Base-by-base conservation (phyloP, 2,329 filamentous ascomycete genomes). In the Cryoendolithus antarcticus region DNA sequence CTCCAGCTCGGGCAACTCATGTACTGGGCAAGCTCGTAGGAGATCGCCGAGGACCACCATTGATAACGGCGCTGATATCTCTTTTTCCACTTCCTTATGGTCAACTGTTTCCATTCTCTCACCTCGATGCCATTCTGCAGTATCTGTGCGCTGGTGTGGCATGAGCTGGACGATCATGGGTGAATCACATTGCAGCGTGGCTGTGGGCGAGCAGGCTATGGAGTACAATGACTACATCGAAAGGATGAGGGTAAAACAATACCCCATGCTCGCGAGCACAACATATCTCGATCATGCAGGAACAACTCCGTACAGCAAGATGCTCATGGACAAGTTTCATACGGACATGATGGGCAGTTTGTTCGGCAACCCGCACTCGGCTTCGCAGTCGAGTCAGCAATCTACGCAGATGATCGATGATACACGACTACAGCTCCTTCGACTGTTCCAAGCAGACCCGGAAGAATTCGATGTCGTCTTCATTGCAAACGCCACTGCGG, bases 301-400 rank as follows among this genome's bases (percentile, higher is more conserved):
- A n/a, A 84, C 85, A n/a, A 89, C 88, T 0, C 67, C 56, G 4
- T 54, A 54, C 42, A 55, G 51, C 48, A 89, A 82, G 58, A 86
- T 83, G 24, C 63, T 91, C 15, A 78, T 96, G 59, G 81, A 89
- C 48, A 69, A 65, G 15, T 94, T 93, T 61, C 76, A 84, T 6
- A 60, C 64, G n/a, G 83, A 91, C 43, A 80, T 95, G 71, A 79
- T 80, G 19, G 67, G 73, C 3, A 82, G 78, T 50, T 66, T 96
- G 0, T 86, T 88, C 49, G 89, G 88, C 30, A 96, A 96, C 46
- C 89, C 89, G 1, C 89, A 96, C 61, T 95, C 89, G 1, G 80
- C 88, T 2, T 66, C 72, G 9, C 80, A 86, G 3, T 93, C 89
- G 0, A 85, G 91, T 54, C 68, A 79, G 27, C 80, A 84, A 0